These are phyloP conservation scores for Pholiota conissans DNA, from an alignment of 768 basidiomycete species.

Conservation along the genomic window DNA sequence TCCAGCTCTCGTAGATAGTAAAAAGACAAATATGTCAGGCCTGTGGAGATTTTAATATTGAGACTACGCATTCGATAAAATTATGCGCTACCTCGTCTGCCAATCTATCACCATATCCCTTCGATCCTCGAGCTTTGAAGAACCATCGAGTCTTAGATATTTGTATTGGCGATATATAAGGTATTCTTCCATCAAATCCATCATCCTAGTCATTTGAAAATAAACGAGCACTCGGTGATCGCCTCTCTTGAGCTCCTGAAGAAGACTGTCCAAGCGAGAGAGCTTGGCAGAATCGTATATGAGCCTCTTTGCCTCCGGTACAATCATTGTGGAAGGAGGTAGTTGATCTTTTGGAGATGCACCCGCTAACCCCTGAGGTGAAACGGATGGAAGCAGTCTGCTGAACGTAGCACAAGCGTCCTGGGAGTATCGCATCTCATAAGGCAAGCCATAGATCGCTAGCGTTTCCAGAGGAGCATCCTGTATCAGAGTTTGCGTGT, in stretches of 20 bases:
- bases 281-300: slow-evolving; percentile 98
- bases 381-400: slow-evolving; percentile 55
- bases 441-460: slow-evolving; percentile 83
- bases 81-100: slow-evolving; percentile 80
- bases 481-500: slow-evolving; percentile 57
- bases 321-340: slow-evolving; percentile 82
- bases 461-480: slow-evolving; percentile 76
- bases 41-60: slow-evolving; percentile 34
- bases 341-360: slow-evolving; percentile 71
- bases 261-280: slow-evolving; percentile 82
- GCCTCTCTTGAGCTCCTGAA: slow-evolving; percentile 88
- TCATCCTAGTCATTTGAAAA: slow-evolving; percentile 99
- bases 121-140: slow-evolving; percentile 92
- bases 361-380: slow-evolving; percentile 66
- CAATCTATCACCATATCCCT: slow-evolving; percentile 99
- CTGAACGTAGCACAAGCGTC: slow-evolving; percentile 47
- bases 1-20: slow-evolving; percentile 92
- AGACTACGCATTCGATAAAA: background rate
- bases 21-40: slow-evolving; percentile 86
- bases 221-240: slow-evolving; percentile 95
- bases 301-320: slow-evolving; percentile 92
- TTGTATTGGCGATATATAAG: slow-evolving; percentile 96
- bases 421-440: slow-evolving; percentile 59
- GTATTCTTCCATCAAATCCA: slow-evolving; percentile 99
- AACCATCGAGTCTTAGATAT: slow-evolving; percentile 90